Base-by-base conservation (phyloP, 2,329 filamentous ascomycete genomes). In the Penicillium sp. region DNA sequence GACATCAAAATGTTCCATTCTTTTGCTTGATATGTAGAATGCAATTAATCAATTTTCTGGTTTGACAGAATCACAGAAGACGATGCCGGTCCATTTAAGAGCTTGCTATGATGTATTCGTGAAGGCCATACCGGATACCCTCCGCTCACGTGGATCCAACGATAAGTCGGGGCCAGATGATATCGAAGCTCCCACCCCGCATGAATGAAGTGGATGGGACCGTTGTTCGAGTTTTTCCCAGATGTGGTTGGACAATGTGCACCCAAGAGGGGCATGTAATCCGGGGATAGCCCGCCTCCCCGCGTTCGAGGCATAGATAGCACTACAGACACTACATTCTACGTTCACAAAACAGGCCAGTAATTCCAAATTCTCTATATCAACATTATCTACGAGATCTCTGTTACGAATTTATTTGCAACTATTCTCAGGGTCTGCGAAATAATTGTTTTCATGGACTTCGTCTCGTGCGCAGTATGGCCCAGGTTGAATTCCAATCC, bases 1-100 rank as follows among this genome's bases (percentile, higher is more conserved):
- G 9, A 68, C 61, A 33, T 68, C 66, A n/a, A 51, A 68, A 7
- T 57, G 56, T 19, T 62, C 55, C 65, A 62, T 67, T 46, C 5
- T 51, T 31, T 21, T 29, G 3, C 10, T 45, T 31, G 4, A 10
- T 14, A 16, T 45, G 26, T 31, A 31, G 16, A 31, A 29, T 16
- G 11, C 13, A 23, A 31, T 21, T 9, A 21, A 45, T 45, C 4
- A 23, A n/a, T n/a, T 45, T 2, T 45, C 6, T 9, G 10, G 10
- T 31, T 21, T 23, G 26, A 45, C 10, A 19, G 13, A 13, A 9
- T 44, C 18, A 23, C n/a, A 13, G 24, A 8, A 14, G 40, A 44
- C 40, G n/a, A 29, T 10, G n/a, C 40, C 18, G 9, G 26, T 11
- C 16, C 24, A 45, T 45, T 45, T 45, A 45, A 45, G 42, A 45